Percentiles rank a stretch among this genome's conserved stretches.
phyloP scores from a whole-genome alignment of 2,329 filamentous ascomycete genomes.

The Nothophaeocryptopus gaeumannii region DNA sequence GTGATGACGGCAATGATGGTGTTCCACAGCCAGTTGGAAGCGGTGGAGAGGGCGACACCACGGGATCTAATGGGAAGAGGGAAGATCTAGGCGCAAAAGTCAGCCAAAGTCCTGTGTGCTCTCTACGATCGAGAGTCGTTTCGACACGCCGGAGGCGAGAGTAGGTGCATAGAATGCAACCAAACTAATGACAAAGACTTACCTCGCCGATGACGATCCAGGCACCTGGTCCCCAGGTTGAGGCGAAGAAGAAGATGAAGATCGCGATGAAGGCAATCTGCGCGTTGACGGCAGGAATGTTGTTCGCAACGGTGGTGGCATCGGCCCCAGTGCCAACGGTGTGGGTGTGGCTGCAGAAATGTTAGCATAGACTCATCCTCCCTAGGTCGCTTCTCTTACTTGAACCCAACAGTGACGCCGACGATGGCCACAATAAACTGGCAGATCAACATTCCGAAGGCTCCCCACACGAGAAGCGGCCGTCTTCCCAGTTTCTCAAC shows the following conservation, averaged over 20 bases:
- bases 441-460: slow-evolving; percentile 77
- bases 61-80: slow-evolving; percentile 84
- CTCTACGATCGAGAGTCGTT: too few relatives aligned
- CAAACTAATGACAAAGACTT: too few relatives aligned
- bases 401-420: slow-evolving; percentile 43
- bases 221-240: slow-evolving; percentile 76
- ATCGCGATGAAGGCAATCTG: slow-evolving; percentile 87
- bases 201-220: slow-evolving; percentile 73
- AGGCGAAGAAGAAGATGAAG: slow-evolving; percentile 91
- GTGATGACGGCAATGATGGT: slow-evolving; percentile 33
- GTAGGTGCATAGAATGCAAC: too few relatives aligned
- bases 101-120: too few relatives aligned
- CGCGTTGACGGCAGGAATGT: slow-evolving; percentile 50
- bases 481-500: slow-evolving; percentile 81
- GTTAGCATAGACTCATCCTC: too few relatives aligned
- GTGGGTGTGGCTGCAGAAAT: slow-evolving; percentile 11
- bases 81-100: slow-evolving; percentile 56
- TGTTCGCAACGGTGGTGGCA: slow-evolving; percentile 47
- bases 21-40: slow-evolving; percentile 84
- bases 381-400: slow-evolving; percentile 10
- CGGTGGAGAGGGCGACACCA: slow-evolving; percentile 81
- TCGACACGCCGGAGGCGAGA: too few relatives aligned
- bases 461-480: slow-evolving; percentile 73
- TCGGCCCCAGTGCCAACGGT: slow-evolving; percentile 31
- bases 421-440: slow-evolving; percentile 82